Conservation (phyloP, 805 yeast genomes). For the Ogataea kodamae region DNA sequence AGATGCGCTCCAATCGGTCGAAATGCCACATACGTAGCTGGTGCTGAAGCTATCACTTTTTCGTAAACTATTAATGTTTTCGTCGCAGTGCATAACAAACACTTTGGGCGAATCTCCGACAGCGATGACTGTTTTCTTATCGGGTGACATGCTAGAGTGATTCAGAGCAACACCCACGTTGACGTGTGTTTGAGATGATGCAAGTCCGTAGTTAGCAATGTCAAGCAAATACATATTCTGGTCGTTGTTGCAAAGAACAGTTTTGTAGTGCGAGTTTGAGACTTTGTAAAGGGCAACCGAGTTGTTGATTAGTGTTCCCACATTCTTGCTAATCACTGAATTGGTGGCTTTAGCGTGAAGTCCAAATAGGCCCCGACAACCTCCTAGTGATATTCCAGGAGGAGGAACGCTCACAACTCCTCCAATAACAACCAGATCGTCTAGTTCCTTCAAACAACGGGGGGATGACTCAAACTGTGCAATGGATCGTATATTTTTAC, state of each 20-base stretch:
- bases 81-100: slow-evolving; percentile 49
- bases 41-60: slow-evolving; percentile 41
- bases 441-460: slow-evolving; percentile 61
- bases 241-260: slow-evolving; percentile 84
- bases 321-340: slow-evolving; percentile 45
- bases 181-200: slow-evolving; percentile 31
- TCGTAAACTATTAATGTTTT: slow-evolving; percentile 28
- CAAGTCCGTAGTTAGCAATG: slow-evolving; percentile 44
- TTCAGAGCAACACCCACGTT: slow-evolving; percentile 66
- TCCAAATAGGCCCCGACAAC: slow-evolving; percentile 62
- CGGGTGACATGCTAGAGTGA: slow-evolving; percentile 68
- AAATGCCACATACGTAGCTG: slow-evolving; percentile 75
- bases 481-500: slow-evolving; percentile 34
- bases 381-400: slow-evolving; percentile 25
- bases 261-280: slow-evolving; percentile 44
- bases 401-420: slow-evolving; percentile 37
- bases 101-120: slow-evolving; percentile 78
- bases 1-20: slow-evolving; percentile 73
- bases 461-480: slow-evolving; percentile 63
- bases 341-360: slow-evolving; percentile 50
- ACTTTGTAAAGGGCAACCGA: slow-evolving; percentile 56
- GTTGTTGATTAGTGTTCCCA: slow-evolving; percentile 84
- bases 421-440: slow-evolving; percentile 48
- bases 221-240: slow-evolving; percentile 63
- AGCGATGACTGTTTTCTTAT: slow-evolving; percentile 52